Evolutionary conservation across 345 rosid genomes (phyloP).

Genomic region (Brassica rapa): DNA sequence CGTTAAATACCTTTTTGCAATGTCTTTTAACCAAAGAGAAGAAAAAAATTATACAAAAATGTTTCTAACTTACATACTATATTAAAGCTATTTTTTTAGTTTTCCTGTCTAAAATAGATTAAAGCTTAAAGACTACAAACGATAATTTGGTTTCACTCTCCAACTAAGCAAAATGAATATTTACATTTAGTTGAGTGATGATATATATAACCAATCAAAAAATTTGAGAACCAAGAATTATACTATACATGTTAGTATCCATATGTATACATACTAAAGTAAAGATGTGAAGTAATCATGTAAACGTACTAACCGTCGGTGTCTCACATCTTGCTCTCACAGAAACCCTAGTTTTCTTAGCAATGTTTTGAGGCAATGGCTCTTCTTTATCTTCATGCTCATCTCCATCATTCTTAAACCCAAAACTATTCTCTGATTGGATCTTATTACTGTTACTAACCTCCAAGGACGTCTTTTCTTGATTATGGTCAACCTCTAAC

Average conservation of each 20-base stretch:
- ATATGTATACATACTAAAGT: conserved; percentile 1
- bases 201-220: background rate
- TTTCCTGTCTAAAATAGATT: background rate
- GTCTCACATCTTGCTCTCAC: conserved; percentile 86
- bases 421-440: conserved; percentile 31
- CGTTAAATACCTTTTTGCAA: background rate
- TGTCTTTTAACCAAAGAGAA: background rate
- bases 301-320: conserved; percentile 65
- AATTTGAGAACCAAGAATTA: background rate
- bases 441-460: conserved; percentile 21
- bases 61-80: no score
- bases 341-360: conserved; percentile 87
- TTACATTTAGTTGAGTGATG: conserved; percentile 3
- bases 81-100: background rate
- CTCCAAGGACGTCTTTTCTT: conserved; percentile 21
- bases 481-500: conserved; percentile 21
- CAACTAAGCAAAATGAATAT: background rate
- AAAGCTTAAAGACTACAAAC: background rate
- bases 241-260: background rate
- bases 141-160: background rate
- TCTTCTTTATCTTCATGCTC: conserved; percentile 55
- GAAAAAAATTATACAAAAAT: no score
- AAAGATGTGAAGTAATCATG: background rate
- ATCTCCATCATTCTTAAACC: conserved; percentile 33
- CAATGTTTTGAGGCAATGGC: conserved; percentile 54